Percentiles rank a stretch among this genome's conserved stretches.
Evolutionary conservation across 2,329 filamentous ascomycete genomes (phyloP).

Genomic region (Aspergillus glaucus): DNA sequence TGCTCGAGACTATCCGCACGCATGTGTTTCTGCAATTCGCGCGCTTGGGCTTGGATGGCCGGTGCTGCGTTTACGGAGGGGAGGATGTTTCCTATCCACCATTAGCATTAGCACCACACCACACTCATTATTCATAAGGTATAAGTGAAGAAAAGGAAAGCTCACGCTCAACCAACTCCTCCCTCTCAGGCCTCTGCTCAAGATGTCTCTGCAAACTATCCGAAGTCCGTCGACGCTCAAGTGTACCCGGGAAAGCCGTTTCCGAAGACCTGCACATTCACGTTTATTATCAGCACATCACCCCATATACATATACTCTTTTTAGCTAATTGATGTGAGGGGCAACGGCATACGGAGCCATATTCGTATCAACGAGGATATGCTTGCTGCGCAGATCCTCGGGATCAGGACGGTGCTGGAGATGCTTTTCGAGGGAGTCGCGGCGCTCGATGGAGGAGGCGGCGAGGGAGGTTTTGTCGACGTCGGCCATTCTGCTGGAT

Average conservation of each 20-base stretch:
- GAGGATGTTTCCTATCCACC: slow-evolving; percentile 69
- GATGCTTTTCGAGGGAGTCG: slow-evolving; percentile 67
- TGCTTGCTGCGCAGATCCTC: slow-evolving; percentile 63
- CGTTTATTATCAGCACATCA: not conserved
- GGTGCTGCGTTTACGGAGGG: slow-evolving; percentile 72
- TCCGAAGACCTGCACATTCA: not conserved
- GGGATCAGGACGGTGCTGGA: slow-evolving; percentile 61
- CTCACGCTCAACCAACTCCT: slow-evolving; percentile 73
- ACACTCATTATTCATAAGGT: not conserved
- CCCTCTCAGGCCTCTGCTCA: slow-evolving; percentile 59
- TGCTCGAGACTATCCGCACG: slow-evolving; percentile 79
- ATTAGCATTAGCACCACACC: slow-evolving; percentile 6
- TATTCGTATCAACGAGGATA: slow-evolving; percentile 61
- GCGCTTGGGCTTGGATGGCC: slow-evolving; percentile 70
- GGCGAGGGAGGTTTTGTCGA: slow-evolving; percentile 57
- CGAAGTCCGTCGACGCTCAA: slow-evolving; percentile 58
- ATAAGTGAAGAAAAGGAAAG: slow-evolving; percentile 8
- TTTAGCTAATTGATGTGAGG: not conserved
- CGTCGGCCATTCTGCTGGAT: slow-evolving; percentile 7
- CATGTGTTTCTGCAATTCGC: slow-evolving; percentile 84
- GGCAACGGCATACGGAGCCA: slow-evolving; percentile 53
- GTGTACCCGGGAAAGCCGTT: slow-evolving; percentile 13
- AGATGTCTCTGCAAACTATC: slow-evolving; percentile 61
- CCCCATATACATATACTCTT: not conserved
- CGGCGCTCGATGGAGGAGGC: slow-evolving; percentile 45